Base-by-base conservation (phyloP, 176 grass and related monocot genomes). In the Triticum monococcum region DNA sequence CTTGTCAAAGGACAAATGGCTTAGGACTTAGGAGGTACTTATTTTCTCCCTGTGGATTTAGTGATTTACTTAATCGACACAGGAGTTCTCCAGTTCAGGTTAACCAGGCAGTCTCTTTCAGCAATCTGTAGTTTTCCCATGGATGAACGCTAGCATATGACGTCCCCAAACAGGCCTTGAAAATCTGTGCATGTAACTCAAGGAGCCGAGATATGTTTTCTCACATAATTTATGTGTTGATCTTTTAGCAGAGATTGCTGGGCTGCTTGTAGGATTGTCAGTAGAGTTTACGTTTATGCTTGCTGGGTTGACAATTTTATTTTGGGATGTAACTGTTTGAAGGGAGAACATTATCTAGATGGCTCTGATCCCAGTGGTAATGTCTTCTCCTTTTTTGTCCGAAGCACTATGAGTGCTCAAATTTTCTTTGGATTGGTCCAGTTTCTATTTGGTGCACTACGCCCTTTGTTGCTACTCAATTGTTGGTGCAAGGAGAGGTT, bases 391-490 rank as follows among this genome's bases (percentile, higher is more conserved):
- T n/a, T 67, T 40, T 59, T 41, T 24, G 9, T 59, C 59, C 57
- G 62, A 86, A 68, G 9, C 14, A 48, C 63, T 79, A 31, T 40
- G 17, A 60, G 22, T 70, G 32, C 48, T 71, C 22, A 67, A 48
- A 33, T 78, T 77, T 87, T 26, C 50, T 17, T 22, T 64, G 67
- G 36, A 33, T 80, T 80, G 37, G 60, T 80, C 28, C 52, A 72
- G 22, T n/a, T 56, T 40, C 23, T 66, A 7, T 52, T 73, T 81
- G 16, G 23, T 75, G 59, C 20, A 61, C 61, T 52, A 52, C 25
- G 20, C 68, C 33, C 8, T 77, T 25, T 37, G 28, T 74, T 38
- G 9, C 43, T 64, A 22, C 73, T 72, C 7, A 31, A 28, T 80
- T 79, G 67, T 25, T 73, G 24, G 28, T 64, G 18, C 24, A 20